A percentile compares a stretch with the other conserved stretches of the same genome.
phyloP scores from a whole-genome alignment of 2,329 filamentous ascomycete genomes.

The Allantophomopsis cytisporea region DNA sequence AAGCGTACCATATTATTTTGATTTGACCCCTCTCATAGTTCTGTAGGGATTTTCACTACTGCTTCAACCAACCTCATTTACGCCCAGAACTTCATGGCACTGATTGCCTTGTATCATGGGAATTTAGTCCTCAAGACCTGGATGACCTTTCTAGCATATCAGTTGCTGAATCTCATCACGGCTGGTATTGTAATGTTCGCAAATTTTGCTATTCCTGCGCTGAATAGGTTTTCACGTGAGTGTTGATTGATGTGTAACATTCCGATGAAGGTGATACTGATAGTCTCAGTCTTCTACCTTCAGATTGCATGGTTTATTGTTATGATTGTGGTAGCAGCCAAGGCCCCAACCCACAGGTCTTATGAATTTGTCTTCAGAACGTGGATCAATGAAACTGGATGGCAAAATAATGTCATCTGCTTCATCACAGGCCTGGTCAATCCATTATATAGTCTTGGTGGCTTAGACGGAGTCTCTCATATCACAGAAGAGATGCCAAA shows the following conservation, averaged over 20 bases:
- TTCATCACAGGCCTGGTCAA: constrained; percentile 37
- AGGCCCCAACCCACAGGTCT: constrained; percentile 28
- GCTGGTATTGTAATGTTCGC: constrained; percentile 31
- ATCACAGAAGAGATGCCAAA: constrained; percentile 37
- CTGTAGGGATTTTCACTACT: no score
- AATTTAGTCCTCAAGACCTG: constrained; percentile 26
- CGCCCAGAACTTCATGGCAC: constrained; percentile 24
- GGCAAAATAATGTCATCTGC: constrained; percentile 31
- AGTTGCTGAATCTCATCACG: constrained; percentile 27
- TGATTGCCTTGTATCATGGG: constrained; percentile 26
- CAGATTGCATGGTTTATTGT: constrained; percentile 32
- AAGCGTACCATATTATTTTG: no score
- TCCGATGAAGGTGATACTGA: background rate
- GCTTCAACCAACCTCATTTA: constrained; percentile 19
- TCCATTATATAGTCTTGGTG: constrained; percentile 29
- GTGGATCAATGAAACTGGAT: constrained; percentile 38
- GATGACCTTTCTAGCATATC: constrained; percentile 32
- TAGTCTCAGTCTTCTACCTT: constrained; percentile 24
- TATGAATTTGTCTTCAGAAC: constrained; percentile 35
- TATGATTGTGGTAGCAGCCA: constrained; percentile 31
- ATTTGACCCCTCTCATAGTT: no score
- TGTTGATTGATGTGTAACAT: background rate
- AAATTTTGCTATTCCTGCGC: constrained; percentile 25
- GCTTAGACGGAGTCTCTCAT: constrained; percentile 32
- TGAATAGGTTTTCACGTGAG: constrained; percentile 28